phyloP scores from a whole-genome alignment of 805 yeast genomes.

The Starmerella kuoi region DNA sequence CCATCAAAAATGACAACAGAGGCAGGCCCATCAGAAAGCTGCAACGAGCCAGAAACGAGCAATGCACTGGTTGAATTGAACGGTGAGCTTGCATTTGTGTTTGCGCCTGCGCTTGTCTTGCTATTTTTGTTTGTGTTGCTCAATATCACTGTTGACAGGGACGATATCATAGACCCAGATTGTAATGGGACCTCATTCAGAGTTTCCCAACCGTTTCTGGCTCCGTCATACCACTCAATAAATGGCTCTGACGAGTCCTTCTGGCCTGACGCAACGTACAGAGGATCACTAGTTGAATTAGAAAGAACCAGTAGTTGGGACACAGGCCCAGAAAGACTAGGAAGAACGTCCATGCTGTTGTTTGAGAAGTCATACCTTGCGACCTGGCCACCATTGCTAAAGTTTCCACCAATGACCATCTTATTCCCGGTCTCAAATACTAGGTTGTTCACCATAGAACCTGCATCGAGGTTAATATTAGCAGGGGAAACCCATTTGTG shows the following conservation, averaged over 20 bases:
- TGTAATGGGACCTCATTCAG: slow-evolving; percentile 2
- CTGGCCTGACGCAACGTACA: slow-evolving; percentile 5
- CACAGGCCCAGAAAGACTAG: slow-evolving; percentile 29
- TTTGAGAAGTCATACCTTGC: slow-evolving; percentile 43
- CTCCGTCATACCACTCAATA: slow-evolving; percentile 4
- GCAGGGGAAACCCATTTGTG: slow-evolving; percentile 17
- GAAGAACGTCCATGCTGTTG: slow-evolving; percentile 33
- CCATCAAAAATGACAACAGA: slow-evolving; percentile 60
- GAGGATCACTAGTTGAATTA: slow-evolving; percentile 4
- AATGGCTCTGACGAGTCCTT: not conserved
- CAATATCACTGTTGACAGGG: slow-evolving; percentile 7
- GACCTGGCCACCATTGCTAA: slow-evolving; percentile 35
- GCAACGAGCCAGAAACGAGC: slow-evolving; percentile 46
- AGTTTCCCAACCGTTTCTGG: slow-evolving; percentile 4
- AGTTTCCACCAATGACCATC: slow-evolving; percentile 43
- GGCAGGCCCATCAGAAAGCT: slow-evolving; percentile 30
- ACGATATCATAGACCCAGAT: not conserved
- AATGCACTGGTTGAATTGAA: slow-evolving; percentile 35
- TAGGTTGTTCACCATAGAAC: slow-evolving; percentile 6
- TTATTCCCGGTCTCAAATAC: slow-evolving; percentile 33
- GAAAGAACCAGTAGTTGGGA: slow-evolving; percentile 9
- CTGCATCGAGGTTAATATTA: slow-evolving; percentile 1
- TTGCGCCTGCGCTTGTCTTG: not conserved
- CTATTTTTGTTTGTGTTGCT: not conserved
- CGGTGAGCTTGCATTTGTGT: slow-evolving; percentile 1